Base-by-base conservation (phyloP, 208 protist genomes). In the Trypanosomatidae sp. region DNA sequence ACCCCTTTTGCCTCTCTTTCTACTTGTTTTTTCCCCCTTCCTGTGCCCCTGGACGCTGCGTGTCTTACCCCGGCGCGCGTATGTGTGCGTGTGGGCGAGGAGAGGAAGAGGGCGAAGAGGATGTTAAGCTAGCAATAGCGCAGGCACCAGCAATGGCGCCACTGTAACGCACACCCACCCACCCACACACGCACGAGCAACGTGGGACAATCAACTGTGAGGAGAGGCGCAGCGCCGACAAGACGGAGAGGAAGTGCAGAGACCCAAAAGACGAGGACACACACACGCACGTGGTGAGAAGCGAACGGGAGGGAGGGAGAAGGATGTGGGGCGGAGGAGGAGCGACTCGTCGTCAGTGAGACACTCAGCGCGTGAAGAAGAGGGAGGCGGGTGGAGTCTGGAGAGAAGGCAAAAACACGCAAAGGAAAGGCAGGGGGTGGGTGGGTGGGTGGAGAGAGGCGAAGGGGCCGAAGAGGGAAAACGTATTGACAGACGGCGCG, bases 21-120 rank as follows among this genome's bases (percentile, higher is more conserved):
- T 52, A 39, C 47, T 22, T 47, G 17, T 39, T 52, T 69, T 47
- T 69, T 55, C 28, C 47, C 15, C n/a, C 62, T 65, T 73, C 30
- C 62, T 30, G 59, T 22, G 13, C 7, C 49, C n/a, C 49, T 28
- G 58, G 6, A 64, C 50, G 28, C 28, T 64, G 64, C 50, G 50
- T 64, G 64, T 64, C 28, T 12, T 41, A 41, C n/a, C 17, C 36
- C 47, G 47, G 53, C 28, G 53, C 28, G 53, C 28, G 53, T 59
- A 30, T 59, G 53, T 59, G 19, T 33, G 53, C 12, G 53, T 33
- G 53, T 59, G 53, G 8, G 53, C 12, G n/a, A 17, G 22, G 7
- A 6, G 46, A 30, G 28, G 22, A 58, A n/a, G 15, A 39, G 25
- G 60, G 15, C 2, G 36, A 39, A 39, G 36, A 39, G 36, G 3